Evolutionary conservation across 2,329 filamentous ascomycete genomes (phyloP).

Genomic region (Epichloe sibirici): DNA sequence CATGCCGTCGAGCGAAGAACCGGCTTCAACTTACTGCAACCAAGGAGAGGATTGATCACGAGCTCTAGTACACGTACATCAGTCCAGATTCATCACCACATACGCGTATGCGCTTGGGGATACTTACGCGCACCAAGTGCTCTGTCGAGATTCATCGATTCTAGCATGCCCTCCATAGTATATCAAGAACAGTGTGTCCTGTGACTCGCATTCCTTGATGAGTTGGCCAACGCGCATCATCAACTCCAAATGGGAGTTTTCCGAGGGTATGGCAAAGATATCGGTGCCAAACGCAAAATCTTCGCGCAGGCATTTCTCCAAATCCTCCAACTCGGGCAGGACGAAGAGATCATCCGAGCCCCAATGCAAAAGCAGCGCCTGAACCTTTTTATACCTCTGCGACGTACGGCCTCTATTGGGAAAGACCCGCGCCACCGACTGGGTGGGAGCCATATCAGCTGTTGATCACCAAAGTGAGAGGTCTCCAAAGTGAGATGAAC

Average conservation of each 20-base stretch:
- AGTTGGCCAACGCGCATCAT: constrained; percentile 44
- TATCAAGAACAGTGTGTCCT: constrained; percentile 43
- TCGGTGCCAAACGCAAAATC: constrained; percentile 46
- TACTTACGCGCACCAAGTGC: constrained; percentile 47
- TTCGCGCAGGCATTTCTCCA: constrained; percentile 40
- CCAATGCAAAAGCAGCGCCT: constrained; percentile 44
- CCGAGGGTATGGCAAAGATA: constrained; percentile 44
- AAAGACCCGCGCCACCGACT: constrained; percentile 44
- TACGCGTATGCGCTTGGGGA: not conserved
- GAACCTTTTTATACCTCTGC: constrained; percentile 43
- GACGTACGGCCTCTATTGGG: constrained; percentile 40
- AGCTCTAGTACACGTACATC: constrained; percentile 22
- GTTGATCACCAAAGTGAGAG: not conserved
- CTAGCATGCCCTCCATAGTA: constrained; percentile 49
- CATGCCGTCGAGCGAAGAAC: not conserved
- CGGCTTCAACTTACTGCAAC: constrained; percentile 32
- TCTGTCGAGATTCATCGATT: constrained; percentile 47
- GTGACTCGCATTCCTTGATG: constrained; percentile 43
- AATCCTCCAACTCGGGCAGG: constrained; percentile 42
- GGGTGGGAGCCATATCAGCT: constrained; percentile 14
- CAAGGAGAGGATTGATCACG: constrained; percentile 40
- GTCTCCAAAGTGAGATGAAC: constrained; percentile 12
- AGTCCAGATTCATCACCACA: not conserved
- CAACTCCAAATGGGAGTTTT: constrained; percentile 45
- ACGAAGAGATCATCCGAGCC: constrained; percentile 46